Evolutionary conservation across 1,139 yeast species (phyloP).

Genomic region (Suhomyces choctaworum): DNA sequence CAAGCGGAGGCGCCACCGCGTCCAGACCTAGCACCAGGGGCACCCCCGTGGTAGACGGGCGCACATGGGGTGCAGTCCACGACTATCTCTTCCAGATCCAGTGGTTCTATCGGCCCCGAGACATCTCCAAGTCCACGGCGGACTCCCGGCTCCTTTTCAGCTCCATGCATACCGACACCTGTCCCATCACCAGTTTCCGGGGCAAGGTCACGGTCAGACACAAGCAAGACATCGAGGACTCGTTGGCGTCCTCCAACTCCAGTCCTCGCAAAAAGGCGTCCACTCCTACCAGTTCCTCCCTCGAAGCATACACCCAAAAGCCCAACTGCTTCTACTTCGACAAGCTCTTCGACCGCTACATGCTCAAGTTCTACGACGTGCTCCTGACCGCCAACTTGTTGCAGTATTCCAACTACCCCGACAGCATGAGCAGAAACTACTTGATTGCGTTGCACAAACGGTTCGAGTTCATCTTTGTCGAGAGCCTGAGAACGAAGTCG

Average conservation of each 20-base stretch:
- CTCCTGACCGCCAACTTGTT: conserved; percentile 40
- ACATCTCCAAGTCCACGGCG: conserved; percentile 63
- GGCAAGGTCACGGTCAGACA: conserved; percentile 76
- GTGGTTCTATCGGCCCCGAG: conserved; percentile 92
- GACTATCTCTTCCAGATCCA: conserved; percentile 69
- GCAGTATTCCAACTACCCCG: conserved; percentile 55
- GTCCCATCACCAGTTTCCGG: conserved; percentile 75
- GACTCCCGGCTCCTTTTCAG: conserved; percentile 81
- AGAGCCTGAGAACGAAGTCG: conserved; percentile 66
- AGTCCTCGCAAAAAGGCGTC: conserved; percentile 15
- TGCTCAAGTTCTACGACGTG: conserved; percentile 80
- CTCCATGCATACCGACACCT: conserved; percentile 82
- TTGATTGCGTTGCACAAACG: conserved; percentile 64
- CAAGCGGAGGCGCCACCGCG: conserved; percentile 1
- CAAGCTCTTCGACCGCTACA: conserved; percentile 81
- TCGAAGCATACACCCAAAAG: conserved; percentile 52
- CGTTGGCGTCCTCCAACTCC: not conserved
- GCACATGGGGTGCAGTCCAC: conserved; percentile 34
- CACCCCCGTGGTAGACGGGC: not conserved
- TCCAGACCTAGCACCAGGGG: not conserved
- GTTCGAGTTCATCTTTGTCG: conserved; percentile 74
- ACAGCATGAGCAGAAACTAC: conserved; percentile 57
- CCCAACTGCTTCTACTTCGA: conserved; percentile 85
- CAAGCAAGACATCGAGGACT: conserved; percentile 60
- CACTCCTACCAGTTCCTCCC: conserved; percentile 22